Base-by-base conservation (phyloP, 2,329 filamentous ascomycete species). In the Penicillium paneum region DNA sequence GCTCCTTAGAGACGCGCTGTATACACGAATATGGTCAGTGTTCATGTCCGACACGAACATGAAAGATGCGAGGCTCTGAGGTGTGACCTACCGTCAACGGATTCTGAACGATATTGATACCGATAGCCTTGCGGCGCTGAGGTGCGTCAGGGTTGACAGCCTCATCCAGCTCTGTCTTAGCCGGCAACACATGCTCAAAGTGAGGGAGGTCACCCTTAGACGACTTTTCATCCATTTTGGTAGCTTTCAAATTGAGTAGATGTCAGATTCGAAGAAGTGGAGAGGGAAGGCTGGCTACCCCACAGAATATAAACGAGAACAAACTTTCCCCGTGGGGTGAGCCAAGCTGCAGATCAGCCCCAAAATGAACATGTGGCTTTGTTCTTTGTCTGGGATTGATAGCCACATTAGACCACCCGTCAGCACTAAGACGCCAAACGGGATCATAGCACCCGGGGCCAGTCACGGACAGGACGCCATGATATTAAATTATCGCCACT, bases 61-160 rank as follows among this genome's bases (percentile, higher is more conserved):
- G 11, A 8, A 19, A n/a, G 3, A 32, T 32, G 5, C 19, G 39
- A 29, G 1, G 1, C 1, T n/a, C 10, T 19, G 4, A 28, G 15
- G 19, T 28, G 15, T 34, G 48, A 51, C 71, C 66, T 58, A 78
- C 77, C 67, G 70, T 73, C 49, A 79, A 61, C 28, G 77, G 77
- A 51, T 79, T 79, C 63, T 76, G 66, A 54, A 79, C 73, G 47
- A 80, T 71, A 61, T 80, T 79, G 53, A 78, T 58, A 6, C 75
- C 77, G 17, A 76, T 67, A 2, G 76, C 78, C 13, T 63, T 58
- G 45, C 73, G 74, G 32, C 74, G 74, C 40, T 54, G 61, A 19
- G 45, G n/a, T 3, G 43, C 40, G 6, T 54, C 50, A 24, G 41
- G 39, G 15, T 56, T 61, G 31, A 42, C 34, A 1, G 43, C 31